Percentiles rank a stretch among this genome's conserved stretches.
Evolutionary conservation across 139 green algal genomes (phyloP).

Genomic region (Choricystis sp.): DNA sequence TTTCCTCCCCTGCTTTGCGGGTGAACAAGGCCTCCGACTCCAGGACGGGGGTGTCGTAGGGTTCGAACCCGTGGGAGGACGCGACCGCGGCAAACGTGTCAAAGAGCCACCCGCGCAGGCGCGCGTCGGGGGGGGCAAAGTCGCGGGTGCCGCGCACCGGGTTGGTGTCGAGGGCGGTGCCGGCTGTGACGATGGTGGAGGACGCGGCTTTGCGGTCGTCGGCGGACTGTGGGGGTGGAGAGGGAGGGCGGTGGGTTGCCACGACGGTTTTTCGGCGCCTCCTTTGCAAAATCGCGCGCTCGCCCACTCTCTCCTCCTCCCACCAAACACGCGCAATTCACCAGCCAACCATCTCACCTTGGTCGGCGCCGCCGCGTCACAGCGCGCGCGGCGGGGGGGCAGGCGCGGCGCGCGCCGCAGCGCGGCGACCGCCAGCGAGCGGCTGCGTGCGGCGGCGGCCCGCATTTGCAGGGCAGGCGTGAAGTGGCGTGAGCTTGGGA

Average conservation of each 20-base stretch:
- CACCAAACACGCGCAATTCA: no score
- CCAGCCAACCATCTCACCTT: no score
- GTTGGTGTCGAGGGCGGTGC: no score
- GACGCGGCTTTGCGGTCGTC: neutral
- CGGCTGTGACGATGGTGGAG: neutral
- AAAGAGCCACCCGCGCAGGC: constrained; percentile 88
- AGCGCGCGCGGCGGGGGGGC: no score
- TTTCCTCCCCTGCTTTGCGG: constrained; percentile 95
- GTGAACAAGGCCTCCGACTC: constrained; percentile 93
- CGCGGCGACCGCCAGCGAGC: no score
- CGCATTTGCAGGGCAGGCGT: no score
- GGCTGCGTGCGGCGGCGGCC: no score
- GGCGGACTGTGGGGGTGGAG: neutral
- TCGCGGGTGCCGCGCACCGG: constrained; percentile 66
- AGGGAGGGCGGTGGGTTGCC: neutral
- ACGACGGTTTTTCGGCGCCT: neutral
- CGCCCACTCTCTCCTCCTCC: neutral
- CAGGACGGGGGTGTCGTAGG: constrained; percentile 87
- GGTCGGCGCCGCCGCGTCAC: no score
- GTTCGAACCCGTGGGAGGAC: constrained; percentile 74
- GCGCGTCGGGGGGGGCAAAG: constrained; percentile 88
- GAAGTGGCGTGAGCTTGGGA: no score
- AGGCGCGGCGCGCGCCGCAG: no score
- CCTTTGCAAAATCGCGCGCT: neutral
- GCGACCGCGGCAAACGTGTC: constrained; percentile 49